Evolutionary conservation across 768 basidiomycete genomes (phyloP), one percentile per base, ranked within the genome.

Genomic region (Lactifluus hygrophoroides): DNA sequence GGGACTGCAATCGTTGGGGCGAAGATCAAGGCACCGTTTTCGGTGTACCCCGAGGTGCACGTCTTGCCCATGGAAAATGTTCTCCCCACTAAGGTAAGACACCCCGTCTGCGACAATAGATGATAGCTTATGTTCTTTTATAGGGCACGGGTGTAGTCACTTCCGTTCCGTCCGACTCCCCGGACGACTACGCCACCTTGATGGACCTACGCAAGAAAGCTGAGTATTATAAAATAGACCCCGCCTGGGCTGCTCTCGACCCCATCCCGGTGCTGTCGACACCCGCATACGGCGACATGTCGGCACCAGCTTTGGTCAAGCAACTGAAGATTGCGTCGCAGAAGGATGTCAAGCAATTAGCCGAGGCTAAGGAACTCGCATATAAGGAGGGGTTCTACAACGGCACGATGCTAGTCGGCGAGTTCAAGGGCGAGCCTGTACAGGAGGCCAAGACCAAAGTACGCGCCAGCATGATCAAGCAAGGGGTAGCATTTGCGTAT

Each of bases 61-160:
- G 91, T 99, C 46, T 73, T 99, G 57, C 96, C 96, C n/a, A 99
- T 99, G 96, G 96, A 99, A 64, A 90, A 86, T 64, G 93, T 98
- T 53, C 79, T 95, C 47, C 82, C 93, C n/a, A 94, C 90, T 61
- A 98, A 98, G 78, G 89, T 81, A 90, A 62, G 95, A 94, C 76
- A 58, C 28, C 8, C 21, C 10, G 16, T 45, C 53, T 7, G 3
- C n/a, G 25, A n/a, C 21, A 34, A 30, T 14, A 42, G 56, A 44
- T 10, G 2, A 3, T 46, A 19, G 3, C 55, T 67, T 51, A 67
- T 38, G 6, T 6, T 38, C 11, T 46, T 27, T 55, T 46, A 3
- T 61, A 88, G 86, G 96, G 96, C 67, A 98, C 95, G 13, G 96
- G 95, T 61, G 93, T 99, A 30, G 96, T 99, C 66, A 96, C 94